Conservation (phyloP, 805 yeast genomes). For the Sugiyamaella marilandica region DNA sequence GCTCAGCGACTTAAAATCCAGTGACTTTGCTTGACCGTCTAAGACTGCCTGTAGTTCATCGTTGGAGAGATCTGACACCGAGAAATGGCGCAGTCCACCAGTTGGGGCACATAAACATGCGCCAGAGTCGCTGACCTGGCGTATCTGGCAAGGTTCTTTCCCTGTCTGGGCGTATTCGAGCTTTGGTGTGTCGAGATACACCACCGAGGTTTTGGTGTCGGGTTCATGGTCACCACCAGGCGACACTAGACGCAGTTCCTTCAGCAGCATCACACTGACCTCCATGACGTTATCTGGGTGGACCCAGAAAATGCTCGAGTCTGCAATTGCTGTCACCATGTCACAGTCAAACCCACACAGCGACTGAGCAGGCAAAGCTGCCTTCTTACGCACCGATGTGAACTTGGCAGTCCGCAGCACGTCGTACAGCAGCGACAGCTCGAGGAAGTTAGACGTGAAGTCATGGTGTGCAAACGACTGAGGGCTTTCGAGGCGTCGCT, state of each 20-base stretch:
- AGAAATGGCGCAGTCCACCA: slow-evolving; percentile 35
- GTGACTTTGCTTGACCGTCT: slow-evolving; percentile 6
- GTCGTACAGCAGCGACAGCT: slow-evolving; percentile 52
- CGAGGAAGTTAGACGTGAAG: slow-evolving; percentile 56
- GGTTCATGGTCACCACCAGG: slow-evolving; percentile 12
- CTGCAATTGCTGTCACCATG: slow-evolving; percentile 32
- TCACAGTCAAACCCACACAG: slow-evolving; percentile 33
- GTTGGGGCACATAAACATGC: slow-evolving; percentile 32
- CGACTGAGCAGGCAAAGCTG: slow-evolving; percentile 19
- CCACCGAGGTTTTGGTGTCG: slow-evolving; percentile 9
- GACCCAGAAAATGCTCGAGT: slow-evolving; percentile 46
- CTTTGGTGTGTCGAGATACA: slow-evolving; percentile 37
- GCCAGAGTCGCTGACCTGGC: slow-evolving; percentile 21
- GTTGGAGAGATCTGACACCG: slow-evolving; percentile 18
- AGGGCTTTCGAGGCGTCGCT: slow-evolving; percentile 38
- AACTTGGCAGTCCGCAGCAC: slow-evolving; percentile 36
- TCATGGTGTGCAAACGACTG: slow-evolving; percentile 59
- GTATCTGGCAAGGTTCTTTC: slow-evolving; percentile 38
- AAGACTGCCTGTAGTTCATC: slow-evolving; percentile 7
- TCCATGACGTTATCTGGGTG: slow-evolving; percentile 58
- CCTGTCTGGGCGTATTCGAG: slow-evolving; percentile 33
- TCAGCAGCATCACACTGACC: slow-evolving; percentile 43
- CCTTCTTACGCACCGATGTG: slow-evolving; percentile 18
- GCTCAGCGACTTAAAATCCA: slow-evolving; percentile 12
- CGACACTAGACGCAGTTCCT: slow-evolving; percentile 38